Evolutionary conservation across 1,284 basidiomycete species (phyloP).

Genomic region (Blastosporella zonata): DNA sequence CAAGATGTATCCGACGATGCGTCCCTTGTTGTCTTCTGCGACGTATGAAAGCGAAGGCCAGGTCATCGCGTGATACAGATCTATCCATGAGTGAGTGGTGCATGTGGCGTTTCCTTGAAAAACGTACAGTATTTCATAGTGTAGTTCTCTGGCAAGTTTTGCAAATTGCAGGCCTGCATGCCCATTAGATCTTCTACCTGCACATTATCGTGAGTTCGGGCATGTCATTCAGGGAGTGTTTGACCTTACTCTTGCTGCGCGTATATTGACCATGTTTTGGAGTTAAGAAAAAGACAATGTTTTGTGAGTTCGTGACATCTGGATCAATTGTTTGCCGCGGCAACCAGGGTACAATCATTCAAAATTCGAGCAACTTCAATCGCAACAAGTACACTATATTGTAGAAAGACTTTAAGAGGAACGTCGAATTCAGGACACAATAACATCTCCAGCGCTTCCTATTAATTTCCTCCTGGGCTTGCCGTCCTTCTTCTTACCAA

Average conservation of each 20-base stretch:
- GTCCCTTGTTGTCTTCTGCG: conserved; percentile 90
- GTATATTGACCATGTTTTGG: conserved; percentile 51
- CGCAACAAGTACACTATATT: too few relatives aligned
- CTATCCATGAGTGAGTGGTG: conserved; percentile 37
- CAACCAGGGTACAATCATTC: too few relatives aligned
- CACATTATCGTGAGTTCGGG: too few relatives aligned
- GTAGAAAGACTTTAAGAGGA: background rate
- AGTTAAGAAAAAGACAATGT: background rate
- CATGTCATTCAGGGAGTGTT: background rate
- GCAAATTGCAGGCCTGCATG: conserved; percentile 92
- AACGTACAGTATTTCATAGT: conserved; percentile 85
- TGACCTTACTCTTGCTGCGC: conserved; percentile 48
- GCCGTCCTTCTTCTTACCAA: conserved; percentile 44
- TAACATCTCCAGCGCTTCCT: conserved; percentile 49
- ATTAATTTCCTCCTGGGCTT: conserved; percentile 43
- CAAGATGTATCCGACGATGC: conserved; percentile 95
- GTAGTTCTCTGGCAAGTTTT: conserved; percentile 93
- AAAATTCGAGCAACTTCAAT: too few relatives aligned
- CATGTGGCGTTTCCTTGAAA: background rate
- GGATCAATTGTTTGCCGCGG: too few relatives aligned
- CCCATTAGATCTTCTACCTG: conserved; percentile 58
- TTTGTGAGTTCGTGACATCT: too few relatives aligned
- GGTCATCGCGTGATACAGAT: conserved; percentile 92
- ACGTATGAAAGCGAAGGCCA: conserved; percentile 98
- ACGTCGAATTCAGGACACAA: conserved; percentile 33